A percentile compares a stretch with the other conserved stretches of the same genome.
Evolutionary conservation across 805 yeast species (phyloP).

Genomic region (Sugiyamaella smithiae): DNA sequence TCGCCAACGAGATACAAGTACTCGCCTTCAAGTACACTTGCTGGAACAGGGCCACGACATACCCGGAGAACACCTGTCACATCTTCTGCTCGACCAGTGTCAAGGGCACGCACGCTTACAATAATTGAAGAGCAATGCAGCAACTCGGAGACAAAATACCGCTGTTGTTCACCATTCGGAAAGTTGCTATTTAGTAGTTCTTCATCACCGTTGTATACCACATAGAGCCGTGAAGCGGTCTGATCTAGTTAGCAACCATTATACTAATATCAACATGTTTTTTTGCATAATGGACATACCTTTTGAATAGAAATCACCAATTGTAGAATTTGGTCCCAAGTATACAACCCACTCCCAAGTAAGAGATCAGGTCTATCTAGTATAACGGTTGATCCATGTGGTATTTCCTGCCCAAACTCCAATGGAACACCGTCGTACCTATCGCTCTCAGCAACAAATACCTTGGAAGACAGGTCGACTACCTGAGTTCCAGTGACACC

Average conservation of each 20-base stretch:
- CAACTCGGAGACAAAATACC: constrained; percentile 48
- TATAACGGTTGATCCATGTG: constrained; percentile 35
- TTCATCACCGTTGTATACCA: constrained; percentile 41
- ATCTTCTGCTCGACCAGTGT: constrained; percentile 80
- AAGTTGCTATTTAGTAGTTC: constrained; percentile 38
- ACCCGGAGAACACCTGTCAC: constrained; percentile 70
- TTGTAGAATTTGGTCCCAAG: constrained; percentile 37
- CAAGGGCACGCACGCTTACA: constrained; percentile 61
- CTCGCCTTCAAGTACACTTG: constrained; percentile 54
- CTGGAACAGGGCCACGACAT: constrained; percentile 48
- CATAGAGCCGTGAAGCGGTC: constrained; percentile 30
- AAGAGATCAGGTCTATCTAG: constrained; percentile 50
- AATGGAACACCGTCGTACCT: constrained; percentile 15
- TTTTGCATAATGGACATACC: constrained; percentile 5
- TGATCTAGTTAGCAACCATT: neutral
- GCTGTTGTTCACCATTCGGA: constrained; percentile 39
- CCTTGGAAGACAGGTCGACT: constrained; percentile 18
- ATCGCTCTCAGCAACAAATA: constrained; percentile 9
- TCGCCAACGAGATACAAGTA: constrained; percentile 58
- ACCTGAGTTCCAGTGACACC: constrained; percentile 2
- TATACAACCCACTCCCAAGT: constrained; percentile 41
- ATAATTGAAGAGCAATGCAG: constrained; percentile 51
- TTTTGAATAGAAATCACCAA: constrained; percentile 38
- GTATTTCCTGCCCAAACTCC: neutral
- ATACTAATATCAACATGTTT: constrained; percentile 23